Evolutionary conservation across 495 filamentous ascomycete species (phyloP).

Genomic region (Lichenothelia convexa): DNA sequence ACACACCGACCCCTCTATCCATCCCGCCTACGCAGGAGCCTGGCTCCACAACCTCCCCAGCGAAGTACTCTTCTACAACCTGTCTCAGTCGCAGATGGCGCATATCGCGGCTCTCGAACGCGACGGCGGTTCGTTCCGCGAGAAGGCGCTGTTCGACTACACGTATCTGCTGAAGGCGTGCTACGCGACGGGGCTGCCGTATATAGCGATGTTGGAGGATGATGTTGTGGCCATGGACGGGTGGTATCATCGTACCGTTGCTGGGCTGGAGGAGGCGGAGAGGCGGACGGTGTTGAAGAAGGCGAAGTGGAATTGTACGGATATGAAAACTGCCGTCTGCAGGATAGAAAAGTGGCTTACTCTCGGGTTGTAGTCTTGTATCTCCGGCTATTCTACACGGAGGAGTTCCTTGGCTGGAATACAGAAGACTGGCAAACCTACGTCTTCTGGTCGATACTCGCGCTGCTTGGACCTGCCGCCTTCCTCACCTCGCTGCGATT

Average conservation of each 20-base stretch:
- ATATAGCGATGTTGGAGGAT: conserved; percentile 37
- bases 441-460: conserved; percentile 18
- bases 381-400: conserved; percentile 40
- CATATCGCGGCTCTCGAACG: conserved; percentile 14
- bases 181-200: conserved; percentile 24
- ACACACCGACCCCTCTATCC: conserved; percentile 27
- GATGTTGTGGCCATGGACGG: conserved; percentile 31
- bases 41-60: conserved; percentile 33
- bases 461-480: conserved; percentile 10
- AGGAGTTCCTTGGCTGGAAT: conserved; percentile 37
- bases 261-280: conserved; percentile 23
- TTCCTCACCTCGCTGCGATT: conserved; percentile 5
- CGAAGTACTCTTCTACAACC: conserved; percentile 27
- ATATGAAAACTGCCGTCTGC: too few relatives aligned
- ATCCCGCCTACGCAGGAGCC: conserved; percentile 29
- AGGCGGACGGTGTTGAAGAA: conserved; percentile 7
- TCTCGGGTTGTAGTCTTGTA: conserved; percentile 27
- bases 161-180: conserved; percentile 28
- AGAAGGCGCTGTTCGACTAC: conserved; percentile 34
- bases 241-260: conserved; percentile 30
- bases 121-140: conserved; percentile 17
- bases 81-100: conserved; percentile 8
- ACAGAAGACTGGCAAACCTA: conserved; percentile 30
- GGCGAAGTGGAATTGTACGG: conserved; percentile 15
- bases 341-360: too few relatives aligned